phyloP scores from a whole-genome alignment of 768 basidiomycete species.

The Pulveroboletus sp. region DNA sequence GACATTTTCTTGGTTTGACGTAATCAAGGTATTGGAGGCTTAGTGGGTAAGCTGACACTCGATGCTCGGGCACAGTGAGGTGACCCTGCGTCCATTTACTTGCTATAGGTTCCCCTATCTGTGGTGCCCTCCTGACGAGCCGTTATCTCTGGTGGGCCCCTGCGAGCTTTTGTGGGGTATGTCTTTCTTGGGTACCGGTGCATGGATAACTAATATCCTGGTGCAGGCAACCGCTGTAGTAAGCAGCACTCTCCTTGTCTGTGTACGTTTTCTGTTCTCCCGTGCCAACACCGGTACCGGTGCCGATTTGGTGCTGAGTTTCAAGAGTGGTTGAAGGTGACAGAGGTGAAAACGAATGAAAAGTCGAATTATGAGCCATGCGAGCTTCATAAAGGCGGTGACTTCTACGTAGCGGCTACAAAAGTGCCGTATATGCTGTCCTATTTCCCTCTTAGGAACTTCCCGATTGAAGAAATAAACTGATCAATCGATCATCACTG shows the following conservation, averaged over 20 bases:
- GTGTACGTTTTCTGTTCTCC: conserved; percentile 10
- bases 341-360: too few species aligned
- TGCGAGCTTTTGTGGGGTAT: conserved; percentile 47
- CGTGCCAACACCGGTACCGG: background rate
- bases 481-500: too few species aligned
- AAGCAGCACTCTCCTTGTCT: conserved; percentile 5
- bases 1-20: background rate
- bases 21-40: conserved; percentile 21
- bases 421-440: too few species aligned
- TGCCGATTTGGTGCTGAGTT: too few species aligned
- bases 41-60: conserved; percentile 12
- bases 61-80: too few species aligned
- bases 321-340: background rate
- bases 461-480: too few species aligned
- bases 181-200: background rate
- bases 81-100: too few species aligned
- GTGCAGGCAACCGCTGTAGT: conserved; percentile 10
- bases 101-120: conserved; percentile 50
- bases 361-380: too few species aligned
- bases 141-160: conserved; percentile 58
- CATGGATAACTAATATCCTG: too few species aligned
- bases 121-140: conserved; percentile 51
- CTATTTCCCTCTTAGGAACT: too few species aligned
- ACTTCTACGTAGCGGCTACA: too few species aligned
- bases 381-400: too few species aligned